These are phyloP conservation scores for Rostrohypoxylon terebratum DNA, from an alignment of 495 filamentous ascomycete genomes.

Conservation along the genomic window DNA sequence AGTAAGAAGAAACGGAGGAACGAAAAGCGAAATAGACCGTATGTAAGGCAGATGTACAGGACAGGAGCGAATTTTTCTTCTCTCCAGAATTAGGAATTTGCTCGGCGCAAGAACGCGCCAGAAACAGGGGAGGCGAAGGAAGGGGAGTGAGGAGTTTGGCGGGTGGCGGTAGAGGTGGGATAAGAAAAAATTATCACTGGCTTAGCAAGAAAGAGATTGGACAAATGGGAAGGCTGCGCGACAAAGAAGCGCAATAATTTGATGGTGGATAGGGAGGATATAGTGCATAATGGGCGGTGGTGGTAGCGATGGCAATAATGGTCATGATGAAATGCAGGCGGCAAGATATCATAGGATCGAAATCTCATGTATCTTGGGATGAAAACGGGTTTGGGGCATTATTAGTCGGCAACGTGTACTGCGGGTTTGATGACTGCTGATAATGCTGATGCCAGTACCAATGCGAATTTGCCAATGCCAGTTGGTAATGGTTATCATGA, in stretches of 20 bases:
- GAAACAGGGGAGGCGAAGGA: conserved; percentile 39
- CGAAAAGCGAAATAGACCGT: conserved; percentile 16
- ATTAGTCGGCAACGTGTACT: conserved; percentile 34
- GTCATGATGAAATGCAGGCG: conserved; percentile 25
- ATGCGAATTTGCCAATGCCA: not conserved
- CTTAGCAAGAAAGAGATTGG: conserved; percentile 14
- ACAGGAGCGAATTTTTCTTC: conserved; percentile 13
- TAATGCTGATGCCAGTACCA: conserved; percentile 1
- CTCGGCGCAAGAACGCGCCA: conserved; percentile 17
- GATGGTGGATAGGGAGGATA: not conserved
- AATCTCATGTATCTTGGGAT: conserved; percentile 29
- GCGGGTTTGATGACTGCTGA: conserved; percentile 4
- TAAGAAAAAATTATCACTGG: conserved; percentile 38
- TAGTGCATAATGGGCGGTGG: conserved; percentile 12
- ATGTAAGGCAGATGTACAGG: conserved; percentile 29
- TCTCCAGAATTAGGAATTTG: conserved; percentile 30
- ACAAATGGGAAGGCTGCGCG: conserved; percentile 17
- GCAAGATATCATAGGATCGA: conserved; percentile 33
- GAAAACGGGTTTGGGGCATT: conserved; percentile 8
- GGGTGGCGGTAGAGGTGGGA: conserved; percentile 35
- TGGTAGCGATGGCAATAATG: conserved; percentile 15
- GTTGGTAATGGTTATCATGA: not conserved
- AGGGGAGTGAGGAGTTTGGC: conserved; percentile 21
- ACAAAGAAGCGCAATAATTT: conserved; percentile 30
- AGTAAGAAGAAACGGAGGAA: conserved; percentile 32